Percentiles rank a stretch among this genome's conserved stretches.
phyloP scores from a whole-genome alignment of 257 asterid genomes.

The Fraxinus anomala region DNA sequence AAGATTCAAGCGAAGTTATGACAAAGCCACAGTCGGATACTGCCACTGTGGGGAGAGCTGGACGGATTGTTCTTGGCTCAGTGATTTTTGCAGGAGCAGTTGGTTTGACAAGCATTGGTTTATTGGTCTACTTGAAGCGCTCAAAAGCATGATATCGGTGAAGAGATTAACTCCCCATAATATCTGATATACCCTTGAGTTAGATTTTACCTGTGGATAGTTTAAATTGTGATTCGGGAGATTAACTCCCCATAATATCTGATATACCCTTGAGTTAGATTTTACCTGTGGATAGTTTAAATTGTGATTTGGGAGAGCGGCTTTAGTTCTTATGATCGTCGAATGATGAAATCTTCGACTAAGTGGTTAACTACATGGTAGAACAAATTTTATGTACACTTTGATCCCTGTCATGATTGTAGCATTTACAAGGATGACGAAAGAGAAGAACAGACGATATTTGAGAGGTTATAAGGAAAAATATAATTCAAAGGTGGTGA shows the following conservation, averaged over 20 bases:
- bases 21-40: slow-evolving; percentile 25
- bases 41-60: slow-evolving; percentile 34
- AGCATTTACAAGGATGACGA: not conserved
- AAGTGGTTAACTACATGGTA: slow-evolving; percentile 16
- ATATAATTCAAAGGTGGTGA: not conserved
- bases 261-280: not conserved
- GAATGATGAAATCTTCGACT: not conserved
- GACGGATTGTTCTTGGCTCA: slow-evolving; percentile 23
- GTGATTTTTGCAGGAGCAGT: slow-evolving; percentile 71
- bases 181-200: not conserved
- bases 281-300: not conserved
- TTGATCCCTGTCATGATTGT: not conserved
- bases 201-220: not conserved
- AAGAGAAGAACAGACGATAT: not conserved
- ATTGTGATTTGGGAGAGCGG: not conserved
- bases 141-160: slow-evolving; percentile 37
- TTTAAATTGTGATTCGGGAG: not conserved
- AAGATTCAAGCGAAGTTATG: slow-evolving; percentile 32
- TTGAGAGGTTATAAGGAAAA: not conserved
- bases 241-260: too few relatives aligned
- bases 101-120: slow-evolving; percentile 61
- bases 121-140: slow-evolving; percentile 64
- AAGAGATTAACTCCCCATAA: not conserved
- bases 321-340: slow-evolving; percentile 8
- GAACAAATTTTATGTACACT: not conserved